A percentile compares a stretch with the other conserved stretches of the same genome.
These are phyloP conservation scores for Neonectria punicea DNA, from an alignment of 2,329 filamentous ascomycete genomes.

Conservation along the genomic window DNA sequence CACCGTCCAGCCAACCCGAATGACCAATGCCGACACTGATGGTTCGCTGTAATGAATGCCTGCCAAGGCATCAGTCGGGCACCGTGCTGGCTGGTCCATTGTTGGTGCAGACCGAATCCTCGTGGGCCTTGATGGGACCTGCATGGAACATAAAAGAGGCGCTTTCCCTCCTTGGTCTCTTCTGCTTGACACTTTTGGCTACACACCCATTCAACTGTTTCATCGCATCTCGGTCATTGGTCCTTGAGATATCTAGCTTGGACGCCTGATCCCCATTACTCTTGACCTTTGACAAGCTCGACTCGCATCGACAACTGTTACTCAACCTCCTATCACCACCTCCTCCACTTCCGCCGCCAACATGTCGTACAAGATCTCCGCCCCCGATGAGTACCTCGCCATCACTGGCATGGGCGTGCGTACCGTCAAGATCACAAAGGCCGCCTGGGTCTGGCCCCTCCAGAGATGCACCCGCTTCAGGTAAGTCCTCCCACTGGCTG, in stretches of 20 bases:
- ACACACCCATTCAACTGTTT: background rate
- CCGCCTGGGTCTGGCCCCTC: constrained; percentile 76
- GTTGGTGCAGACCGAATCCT: background rate
- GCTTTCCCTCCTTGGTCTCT: background rate
- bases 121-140: background rate
- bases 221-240: background rate
- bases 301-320: background rate
- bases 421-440: constrained; percentile 81
- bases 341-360: constrained; percentile 16
- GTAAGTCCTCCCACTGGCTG: constrained; percentile 1
- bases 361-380: constrained; percentile 75
- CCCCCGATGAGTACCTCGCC: constrained; percentile 86
- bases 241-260: background rate
- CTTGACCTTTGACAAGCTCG: no score
- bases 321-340: background rate
- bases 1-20: background rate
- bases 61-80: background rate
- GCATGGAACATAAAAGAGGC: background rate
- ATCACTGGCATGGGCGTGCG: constrained; percentile 83
- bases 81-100: background rate
- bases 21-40: background rate
- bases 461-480: constrained; percentile 70
- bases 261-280: background rate
- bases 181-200: background rate
- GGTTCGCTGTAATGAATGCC: background rate